Percentiles rank a stretch among this genome's conserved stretches.
These are phyloP conservation scores for Pichia norvegensis DNA, from an alignment of 1,139 yeast genomes.

Conservation along the genomic window DNA sequence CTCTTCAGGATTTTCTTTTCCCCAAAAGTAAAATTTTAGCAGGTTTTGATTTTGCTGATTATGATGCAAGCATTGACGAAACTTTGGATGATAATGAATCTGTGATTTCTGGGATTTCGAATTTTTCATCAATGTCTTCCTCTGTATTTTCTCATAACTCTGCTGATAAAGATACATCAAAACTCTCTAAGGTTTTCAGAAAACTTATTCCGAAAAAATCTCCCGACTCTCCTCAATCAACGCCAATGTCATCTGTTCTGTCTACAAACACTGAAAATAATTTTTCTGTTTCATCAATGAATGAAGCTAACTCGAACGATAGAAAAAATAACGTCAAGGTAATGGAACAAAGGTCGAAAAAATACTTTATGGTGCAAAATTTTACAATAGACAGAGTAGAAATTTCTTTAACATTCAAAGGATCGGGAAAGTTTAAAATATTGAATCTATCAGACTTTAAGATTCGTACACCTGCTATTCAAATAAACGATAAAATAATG, in stretches of 20 bases:
- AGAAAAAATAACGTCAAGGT: conserved; percentile 27
- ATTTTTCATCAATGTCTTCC: not conserved
- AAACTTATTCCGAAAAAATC: conserved; percentile 7
- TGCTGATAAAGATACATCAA: conserved; percentile 4
- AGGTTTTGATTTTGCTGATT: conserved; percentile 18
- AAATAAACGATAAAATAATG: conserved; percentile 66
- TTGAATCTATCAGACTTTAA: conserved; percentile 67
- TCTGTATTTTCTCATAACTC: not conserved
- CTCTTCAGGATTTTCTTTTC: conserved; percentile 48
- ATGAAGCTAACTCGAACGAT: not conserved
- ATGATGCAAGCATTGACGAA: conserved; percentile 4
- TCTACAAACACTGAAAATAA: not conserved
- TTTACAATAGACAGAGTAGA: conserved; percentile 47
- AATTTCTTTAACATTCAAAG: conserved; percentile 67
- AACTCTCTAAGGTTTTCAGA: conserved; percentile 9
- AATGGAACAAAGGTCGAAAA: conserved; percentile 59
- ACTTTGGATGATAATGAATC: conserved; percentile 21
- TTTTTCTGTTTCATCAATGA: not conserved
- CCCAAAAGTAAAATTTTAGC: conserved; percentile 18
- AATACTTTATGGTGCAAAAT: conserved; percentile 35
- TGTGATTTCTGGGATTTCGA: not conserved
- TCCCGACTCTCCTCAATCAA: not conserved
- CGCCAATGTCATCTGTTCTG: not conserved
- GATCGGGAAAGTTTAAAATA: conserved; percentile 56
- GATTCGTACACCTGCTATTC: conserved; percentile 57